These are phyloP conservation scores for Trichosporon sp. DNA, from an alignment of 1,284 basidiomycete genomes.

Conservation along the genomic window DNA sequence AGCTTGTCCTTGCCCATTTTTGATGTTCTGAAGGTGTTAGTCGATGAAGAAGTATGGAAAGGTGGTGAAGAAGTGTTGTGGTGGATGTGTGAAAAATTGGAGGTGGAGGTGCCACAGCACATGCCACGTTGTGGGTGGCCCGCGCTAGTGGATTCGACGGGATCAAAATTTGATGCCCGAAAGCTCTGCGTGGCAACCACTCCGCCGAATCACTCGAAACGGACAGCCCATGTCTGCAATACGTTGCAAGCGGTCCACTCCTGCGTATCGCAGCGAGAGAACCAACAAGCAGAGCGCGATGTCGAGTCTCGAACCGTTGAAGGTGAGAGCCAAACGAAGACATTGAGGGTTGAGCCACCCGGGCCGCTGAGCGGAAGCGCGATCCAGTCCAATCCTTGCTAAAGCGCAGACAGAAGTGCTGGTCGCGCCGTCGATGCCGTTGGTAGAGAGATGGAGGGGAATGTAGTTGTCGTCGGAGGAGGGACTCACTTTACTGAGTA, in stretches of 20 bases:
- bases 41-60: background rate
- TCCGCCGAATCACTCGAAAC: background rate
- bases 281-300: too few species aligned
- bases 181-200: background rate
- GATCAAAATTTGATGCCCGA: background rate
- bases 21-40: constrained; percentile 6
- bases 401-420: background rate
- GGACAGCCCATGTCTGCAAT: too few species aligned
- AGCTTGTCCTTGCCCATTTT: constrained; percentile 43
- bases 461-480: background rate
- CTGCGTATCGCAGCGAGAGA: too few species aligned
- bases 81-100: background rate
- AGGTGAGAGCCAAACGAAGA: background rate
- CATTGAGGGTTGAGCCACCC: background rate
- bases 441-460: background rate
- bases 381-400: background rate
- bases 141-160: background rate
- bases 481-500: constrained; percentile 1
- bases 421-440: background rate
- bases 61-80: background rate
- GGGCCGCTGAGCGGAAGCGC: background rate
- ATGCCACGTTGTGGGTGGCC: background rate
- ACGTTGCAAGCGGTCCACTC: too few species aligned
- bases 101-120: too few species aligned
- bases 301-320: background rate